Base-by-base conservation (phyloP, 2,329 filamentous ascomycete genomes). In the Chrysoporthe cubensis region DNA sequence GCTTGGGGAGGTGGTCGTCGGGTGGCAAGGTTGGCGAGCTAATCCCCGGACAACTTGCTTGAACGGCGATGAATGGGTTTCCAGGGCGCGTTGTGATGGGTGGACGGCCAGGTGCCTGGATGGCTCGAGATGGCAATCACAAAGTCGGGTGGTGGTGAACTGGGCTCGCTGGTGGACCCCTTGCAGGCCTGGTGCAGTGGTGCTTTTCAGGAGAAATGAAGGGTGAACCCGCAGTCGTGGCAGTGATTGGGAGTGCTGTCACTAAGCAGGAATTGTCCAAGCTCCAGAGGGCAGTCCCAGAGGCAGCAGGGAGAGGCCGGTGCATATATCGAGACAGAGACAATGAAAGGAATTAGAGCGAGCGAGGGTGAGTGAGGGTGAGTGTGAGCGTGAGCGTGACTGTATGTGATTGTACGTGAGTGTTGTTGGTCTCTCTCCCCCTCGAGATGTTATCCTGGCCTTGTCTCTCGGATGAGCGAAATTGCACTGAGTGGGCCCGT, bases 191-290 rank as follows among this genome's bases (percentile, higher is more conserved):
- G 59, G 59, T 34, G 43, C 42, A 48, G 43, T 46, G 42, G 59
- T 46, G 42, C 43, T 61, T 26, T 61, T 48, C 43, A 61, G 59
- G 59, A 61, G 59, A 61, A 61, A 61, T 61, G 43, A 61, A 46
- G 26, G 42, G 59, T 34, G 42, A 46, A 44, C 42, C 59, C 59
- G 59, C 59, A 61, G 42, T 54, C 32, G 50, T 21, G 32, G 26
- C 16, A 14, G 59, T 48, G 26, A 43, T 54, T 32, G 54, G 54
- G 40, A 43, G 43, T 57, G 16, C 34, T 16, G 54, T 37, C 34
- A 13, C 54, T 13, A 40, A 40, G 34, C 34, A 18, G 34, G 13
- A n/a, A 34, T 37, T 16, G 32, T 11, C 21, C 50, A 54, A 16
- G 50, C 50, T 54, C 14, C 4, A 16, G 50, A 54, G 16, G 26